Percentiles rank a stretch among this genome's conserved stretches.
phyloP scores from a whole-genome alignment of 2,329 filamentous ascomycete species.

The Cadophora sp. region DNA sequence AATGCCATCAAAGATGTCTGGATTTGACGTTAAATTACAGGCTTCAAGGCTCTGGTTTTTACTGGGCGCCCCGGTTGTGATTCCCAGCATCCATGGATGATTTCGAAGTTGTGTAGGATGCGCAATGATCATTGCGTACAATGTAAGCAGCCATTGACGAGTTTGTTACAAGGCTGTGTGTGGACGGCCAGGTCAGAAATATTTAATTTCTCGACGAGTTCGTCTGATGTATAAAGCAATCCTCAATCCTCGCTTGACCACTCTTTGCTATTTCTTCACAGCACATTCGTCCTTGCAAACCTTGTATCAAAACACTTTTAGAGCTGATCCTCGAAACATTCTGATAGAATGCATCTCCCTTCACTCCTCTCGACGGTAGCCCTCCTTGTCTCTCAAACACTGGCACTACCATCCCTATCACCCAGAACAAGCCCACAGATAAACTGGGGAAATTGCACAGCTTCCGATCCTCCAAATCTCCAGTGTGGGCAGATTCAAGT shows the following conservation, averaged over 20 bases:
- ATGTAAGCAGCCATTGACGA: neutral
- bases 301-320: neutral
- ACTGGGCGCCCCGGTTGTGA: neutral
- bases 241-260: neutral
- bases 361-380: neutral
- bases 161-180: neutral
- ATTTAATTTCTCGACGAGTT: neutral
- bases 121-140: neutral
- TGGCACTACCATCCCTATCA: neutral
- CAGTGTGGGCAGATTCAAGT: neutral
- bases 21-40: no score
- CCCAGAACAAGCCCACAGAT: neutral
- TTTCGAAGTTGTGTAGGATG: no score
- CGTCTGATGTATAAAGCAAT: neutral
- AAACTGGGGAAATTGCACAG: neutral
- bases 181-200: neutral
- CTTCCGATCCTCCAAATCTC: neutral
- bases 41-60: neutral
- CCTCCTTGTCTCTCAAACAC: neutral
- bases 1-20: neutral
- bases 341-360: neutral
- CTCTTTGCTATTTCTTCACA: neutral
- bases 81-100: neutral
- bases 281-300: neutral
- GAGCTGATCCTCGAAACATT: neutral